Conservation (phyloP, 1,139 yeast species). For the Groenewaldozyma auringiensis region DNA sequence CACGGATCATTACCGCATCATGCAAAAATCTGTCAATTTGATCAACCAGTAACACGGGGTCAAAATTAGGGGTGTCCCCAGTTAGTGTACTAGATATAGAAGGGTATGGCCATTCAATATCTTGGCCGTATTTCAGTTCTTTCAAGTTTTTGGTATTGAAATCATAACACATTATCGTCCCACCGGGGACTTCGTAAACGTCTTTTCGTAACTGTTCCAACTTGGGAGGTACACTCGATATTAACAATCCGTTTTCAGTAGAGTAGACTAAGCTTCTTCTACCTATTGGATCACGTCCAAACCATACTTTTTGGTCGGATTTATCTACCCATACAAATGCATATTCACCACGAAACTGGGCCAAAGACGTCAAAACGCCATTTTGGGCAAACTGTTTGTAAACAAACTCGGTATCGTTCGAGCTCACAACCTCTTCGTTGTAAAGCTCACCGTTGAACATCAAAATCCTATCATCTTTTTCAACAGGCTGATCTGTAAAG, state of each 20-base stretch:
- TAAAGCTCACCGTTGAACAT: conserved; percentile 92
- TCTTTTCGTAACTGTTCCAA: conserved; percentile 9
- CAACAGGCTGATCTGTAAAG: conserved; percentile 61
- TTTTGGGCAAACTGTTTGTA: conserved; percentile 23
- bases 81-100: not conserved
- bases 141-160: conserved; percentile 8
- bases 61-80: not conserved
- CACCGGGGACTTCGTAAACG: conserved; percentile 29
- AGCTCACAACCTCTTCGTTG: conserved; percentile 41
- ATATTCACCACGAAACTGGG: conserved; percentile 68
- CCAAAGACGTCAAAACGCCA: conserved; percentile 30
- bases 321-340: conserved; percentile 54
- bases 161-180: conserved; percentile 21
- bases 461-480: conserved; percentile 28
- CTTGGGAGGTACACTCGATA: conserved; percentile 13
- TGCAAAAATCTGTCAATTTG: conserved; percentile 17
- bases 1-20: conserved; percentile 43
- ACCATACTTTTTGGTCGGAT: conserved; percentile 38
- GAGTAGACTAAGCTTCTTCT: conserved; percentile 55
- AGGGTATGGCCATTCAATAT: not conserved
- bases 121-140: conserved; percentile 10
- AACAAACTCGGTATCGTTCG: conserved; percentile 46
- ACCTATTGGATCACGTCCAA: conserved; percentile 81
- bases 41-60: conserved; percentile 4
- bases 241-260: not conserved